These are phyloP conservation scores for Geotrichum reessii DNA, from an alignment of 1,139 yeast species.

Conservation along the genomic window DNA sequence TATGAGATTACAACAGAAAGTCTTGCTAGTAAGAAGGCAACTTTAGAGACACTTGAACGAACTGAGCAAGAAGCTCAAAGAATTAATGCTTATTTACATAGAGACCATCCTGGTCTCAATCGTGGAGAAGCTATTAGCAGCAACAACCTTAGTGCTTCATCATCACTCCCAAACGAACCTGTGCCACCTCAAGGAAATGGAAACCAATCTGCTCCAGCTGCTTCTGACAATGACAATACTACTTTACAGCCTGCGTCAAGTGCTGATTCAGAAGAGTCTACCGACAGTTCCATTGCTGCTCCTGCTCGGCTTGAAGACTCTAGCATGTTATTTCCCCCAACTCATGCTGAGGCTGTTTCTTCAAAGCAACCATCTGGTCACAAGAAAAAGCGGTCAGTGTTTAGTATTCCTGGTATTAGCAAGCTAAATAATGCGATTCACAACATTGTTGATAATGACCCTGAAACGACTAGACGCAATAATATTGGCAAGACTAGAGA, in stretches of 20 bases:
- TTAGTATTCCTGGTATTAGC: slow-evolving; percentile 44
- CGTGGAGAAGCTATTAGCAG: neutral
- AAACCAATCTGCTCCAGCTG: neutral
- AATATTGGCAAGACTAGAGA: slow-evolving; percentile 48
- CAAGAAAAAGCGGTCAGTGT: slow-evolving; percentile 33
- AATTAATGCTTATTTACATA: slow-evolving; percentile 34
- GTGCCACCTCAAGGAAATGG: slow-evolving; percentile 4
- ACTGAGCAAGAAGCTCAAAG: slow-evolving; percentile 42
- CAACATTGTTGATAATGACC: slow-evolving; percentile 66
- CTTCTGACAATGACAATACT: slow-evolving; percentile 4
- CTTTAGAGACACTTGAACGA: slow-evolving; percentile 37
- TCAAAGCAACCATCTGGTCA: slow-evolving; percentile 20
- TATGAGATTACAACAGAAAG: slow-evolving; percentile 53
- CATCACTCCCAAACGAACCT: slow-evolving; percentile 1
- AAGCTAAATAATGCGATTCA: slow-evolving; percentile 59
- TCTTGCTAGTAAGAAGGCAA: slow-evolving; percentile 41
- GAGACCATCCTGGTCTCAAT: slow-evolving; percentile 17
- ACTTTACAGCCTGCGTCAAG: neutral
- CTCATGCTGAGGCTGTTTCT: slow-evolving; percentile 26
- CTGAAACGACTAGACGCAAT: slow-evolving; percentile 58
- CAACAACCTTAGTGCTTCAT: neutral
- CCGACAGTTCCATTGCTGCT: neutral
- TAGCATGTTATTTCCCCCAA: slow-evolving; percentile 25
- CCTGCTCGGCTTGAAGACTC: slow-evolving; percentile 3
- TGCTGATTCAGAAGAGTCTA: neutral